A percentile compares a stretch with the other conserved stretches of the same genome.
Evolutionary conservation across 2,329 filamentous ascomycete species (phyloP).

Genomic region (Ophiostoma sp.): DNA sequence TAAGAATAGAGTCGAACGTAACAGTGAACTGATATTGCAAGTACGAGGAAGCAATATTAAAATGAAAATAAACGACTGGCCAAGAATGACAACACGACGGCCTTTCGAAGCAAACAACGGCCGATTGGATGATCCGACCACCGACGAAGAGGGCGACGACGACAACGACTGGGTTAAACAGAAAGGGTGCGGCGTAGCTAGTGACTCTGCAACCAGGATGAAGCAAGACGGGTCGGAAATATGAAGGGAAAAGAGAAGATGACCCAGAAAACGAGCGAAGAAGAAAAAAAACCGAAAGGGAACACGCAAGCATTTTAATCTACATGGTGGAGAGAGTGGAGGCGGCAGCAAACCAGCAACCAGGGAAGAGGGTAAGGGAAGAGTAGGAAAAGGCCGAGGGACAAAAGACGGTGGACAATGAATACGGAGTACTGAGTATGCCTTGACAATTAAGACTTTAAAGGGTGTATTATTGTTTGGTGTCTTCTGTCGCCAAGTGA

Average conservation of each 20-base stretch:
- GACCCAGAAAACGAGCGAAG: background rate
- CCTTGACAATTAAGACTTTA: background rate
- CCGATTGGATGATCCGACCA: constrained; percentile 8
- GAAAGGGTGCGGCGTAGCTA: background rate
- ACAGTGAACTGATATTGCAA: background rate
- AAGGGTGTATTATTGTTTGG: background rate
- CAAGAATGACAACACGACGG: background rate
- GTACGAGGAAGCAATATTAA: background rate
- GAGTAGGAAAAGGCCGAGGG: background rate
- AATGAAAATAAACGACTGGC: background rate
- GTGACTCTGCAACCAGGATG: background rate
- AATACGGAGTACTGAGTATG: background rate
- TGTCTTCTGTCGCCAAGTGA: background rate
- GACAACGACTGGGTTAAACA: background rate
- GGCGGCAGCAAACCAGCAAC: constrained; percentile 16
- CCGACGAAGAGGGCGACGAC: background rate
- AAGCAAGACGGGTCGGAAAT: background rate
- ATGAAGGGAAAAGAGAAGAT: background rate
- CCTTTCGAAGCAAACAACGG: background rate
- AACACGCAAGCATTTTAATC: constrained; percentile 24
- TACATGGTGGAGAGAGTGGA: background rate
- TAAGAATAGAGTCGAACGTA: background rate
- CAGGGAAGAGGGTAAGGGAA: constrained; percentile 9
- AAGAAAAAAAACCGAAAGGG: background rate
- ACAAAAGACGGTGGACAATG: background rate